phyloP scores from a whole-genome alignment of 768 basidiomycete species.

The Xerocomus spinulosus region DNA sequence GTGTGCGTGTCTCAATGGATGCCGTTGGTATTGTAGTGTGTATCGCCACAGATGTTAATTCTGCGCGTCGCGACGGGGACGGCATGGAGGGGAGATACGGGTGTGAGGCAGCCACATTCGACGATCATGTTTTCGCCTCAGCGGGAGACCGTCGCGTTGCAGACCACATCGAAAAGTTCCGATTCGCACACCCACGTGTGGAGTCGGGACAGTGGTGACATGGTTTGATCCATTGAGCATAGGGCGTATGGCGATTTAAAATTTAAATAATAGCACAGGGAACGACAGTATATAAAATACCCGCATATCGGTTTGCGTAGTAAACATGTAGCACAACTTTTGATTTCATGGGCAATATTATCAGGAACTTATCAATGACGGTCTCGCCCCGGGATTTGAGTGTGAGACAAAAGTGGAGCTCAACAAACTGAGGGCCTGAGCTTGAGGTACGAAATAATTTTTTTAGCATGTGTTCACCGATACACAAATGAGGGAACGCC shows the following conservation, averaged over 20 bases:
- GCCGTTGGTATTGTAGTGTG: background rate
- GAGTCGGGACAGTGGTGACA: background rate
- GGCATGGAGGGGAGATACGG: slow-evolving; percentile 6
- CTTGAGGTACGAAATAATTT: no score
- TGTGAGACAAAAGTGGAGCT: no score
- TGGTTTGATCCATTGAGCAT: background rate
- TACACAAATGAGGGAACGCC: no score
- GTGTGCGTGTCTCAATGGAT: background rate
- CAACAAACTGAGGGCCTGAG: no score
- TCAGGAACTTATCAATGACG: no score
- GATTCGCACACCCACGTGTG: background rate
- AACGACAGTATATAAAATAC: no score
- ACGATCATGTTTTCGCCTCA: slow-evolving; percentile 7
- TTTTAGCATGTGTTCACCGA: no score
- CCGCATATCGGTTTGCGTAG: no score
- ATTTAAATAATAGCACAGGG: background rate
- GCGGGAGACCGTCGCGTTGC: background rate
- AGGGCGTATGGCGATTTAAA: background rate
- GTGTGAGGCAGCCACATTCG: background rate
- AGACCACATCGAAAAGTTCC: background rate
- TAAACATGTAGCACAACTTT: no score
- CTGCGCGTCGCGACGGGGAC: slow-evolving; percentile 5
- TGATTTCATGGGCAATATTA: no score
- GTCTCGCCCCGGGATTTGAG: no score
- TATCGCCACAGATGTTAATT: slow-evolving; percentile 1